A percentile compares a stretch with the other conserved stretches of the same genome.
phyloP scores from a whole-genome alignment of 2,329 filamentous ascomycete species.

The Fusarium nelsonii region DNA sequence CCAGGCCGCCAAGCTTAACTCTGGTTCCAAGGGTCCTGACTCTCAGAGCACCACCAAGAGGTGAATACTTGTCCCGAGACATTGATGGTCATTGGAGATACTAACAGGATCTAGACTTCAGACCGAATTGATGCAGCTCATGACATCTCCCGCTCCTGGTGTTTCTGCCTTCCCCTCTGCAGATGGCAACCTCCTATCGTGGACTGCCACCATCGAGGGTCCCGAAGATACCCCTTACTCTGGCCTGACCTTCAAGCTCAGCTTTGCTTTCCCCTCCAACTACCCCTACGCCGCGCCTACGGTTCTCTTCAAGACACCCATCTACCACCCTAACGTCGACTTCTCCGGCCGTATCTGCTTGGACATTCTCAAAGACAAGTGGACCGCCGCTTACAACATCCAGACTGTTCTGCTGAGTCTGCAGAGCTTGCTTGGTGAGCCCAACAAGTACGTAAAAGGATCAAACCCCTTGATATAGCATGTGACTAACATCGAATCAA shows the following conservation, averaged over 20 bases:
- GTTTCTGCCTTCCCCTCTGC: slow-evolving; percentile 94
- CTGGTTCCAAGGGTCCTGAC: slow-evolving; percentile 70
- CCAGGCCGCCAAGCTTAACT: slow-evolving; percentile 71
- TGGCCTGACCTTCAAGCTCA: slow-evolving; percentile 89
- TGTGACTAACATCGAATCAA: slow-evolving; percentile 55
- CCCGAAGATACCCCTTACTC: slow-evolving; percentile 93
- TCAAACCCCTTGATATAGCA: not conserved
- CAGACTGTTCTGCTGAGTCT: slow-evolving; percentile 92
- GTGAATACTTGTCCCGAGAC: slow-evolving; percentile 58
- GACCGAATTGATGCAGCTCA: slow-evolving; percentile 97
- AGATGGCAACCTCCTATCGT: slow-evolving; percentile 89
- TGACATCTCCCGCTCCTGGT: slow-evolving; percentile 93
- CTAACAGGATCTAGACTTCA: slow-evolving; percentile 74
- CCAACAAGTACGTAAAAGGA: slow-evolving; percentile 85
- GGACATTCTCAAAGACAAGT: slow-evolving; percentile 99
- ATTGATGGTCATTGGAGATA: not conserved
- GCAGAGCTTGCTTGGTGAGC: slow-evolving; percentile 95
- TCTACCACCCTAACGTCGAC: slow-evolving; percentile 99
- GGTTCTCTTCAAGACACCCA: slow-evolving; percentile 97
- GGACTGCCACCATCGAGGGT: slow-evolving; percentile 94
- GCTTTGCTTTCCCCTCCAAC: slow-evolving; percentile 88
- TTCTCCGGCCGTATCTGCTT: slow-evolving; percentile 97
- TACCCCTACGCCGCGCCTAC: slow-evolving; percentile 93
- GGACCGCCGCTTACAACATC: slow-evolving; percentile 97
- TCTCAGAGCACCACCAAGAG: slow-evolving; percentile 82